A percentile compares a stretch with the other conserved stretches of the same genome.
Conservation (phyloP, 441 rosid genomes). For the Raphanus hybrid region DNA sequence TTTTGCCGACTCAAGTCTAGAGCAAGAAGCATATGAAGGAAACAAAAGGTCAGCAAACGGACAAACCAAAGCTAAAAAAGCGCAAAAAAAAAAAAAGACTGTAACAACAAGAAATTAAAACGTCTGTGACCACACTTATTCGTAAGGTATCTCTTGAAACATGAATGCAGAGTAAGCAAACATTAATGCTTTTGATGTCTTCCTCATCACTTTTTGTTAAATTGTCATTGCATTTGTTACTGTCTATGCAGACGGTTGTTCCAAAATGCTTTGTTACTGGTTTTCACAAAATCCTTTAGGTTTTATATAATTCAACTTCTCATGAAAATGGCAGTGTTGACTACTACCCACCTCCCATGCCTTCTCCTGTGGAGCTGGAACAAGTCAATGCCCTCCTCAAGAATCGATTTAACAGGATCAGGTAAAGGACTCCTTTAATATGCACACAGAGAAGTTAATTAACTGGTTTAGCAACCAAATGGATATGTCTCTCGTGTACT, state of each 20-base stretch:
- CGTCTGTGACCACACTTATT: not conserved
- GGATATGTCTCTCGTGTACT: constrained; percentile 6
- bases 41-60: not conserved
- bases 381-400: constrained; percentile 86
- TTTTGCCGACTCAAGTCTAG: constrained; percentile 80
- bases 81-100: not conserved
- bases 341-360: constrained; percentile 77
- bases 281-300: not conserved
- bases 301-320: constrained; percentile 1
- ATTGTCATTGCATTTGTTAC: no score
- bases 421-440: constrained; percentile 78
- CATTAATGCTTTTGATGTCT: not conserved
- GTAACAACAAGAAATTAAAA: not conserved
- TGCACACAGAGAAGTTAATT: constrained; percentile 25
- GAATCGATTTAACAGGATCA: constrained; percentile 59
- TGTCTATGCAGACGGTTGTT: no score
- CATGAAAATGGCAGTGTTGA: constrained; percentile 10
- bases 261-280: not conserved
- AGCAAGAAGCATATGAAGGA: constrained; percentile 11
- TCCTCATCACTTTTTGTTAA: not conserved
- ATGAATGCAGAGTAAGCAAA: not conserved
- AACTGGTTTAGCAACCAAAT: not conserved
- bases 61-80: constrained; percentile 25
- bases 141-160: not conserved
- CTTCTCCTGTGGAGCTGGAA: constrained; percentile 70